phyloP scores from a whole-genome alignment of 2,329 filamentous ascomycete species.

The Pyrenochaeta sp. region DNA sequence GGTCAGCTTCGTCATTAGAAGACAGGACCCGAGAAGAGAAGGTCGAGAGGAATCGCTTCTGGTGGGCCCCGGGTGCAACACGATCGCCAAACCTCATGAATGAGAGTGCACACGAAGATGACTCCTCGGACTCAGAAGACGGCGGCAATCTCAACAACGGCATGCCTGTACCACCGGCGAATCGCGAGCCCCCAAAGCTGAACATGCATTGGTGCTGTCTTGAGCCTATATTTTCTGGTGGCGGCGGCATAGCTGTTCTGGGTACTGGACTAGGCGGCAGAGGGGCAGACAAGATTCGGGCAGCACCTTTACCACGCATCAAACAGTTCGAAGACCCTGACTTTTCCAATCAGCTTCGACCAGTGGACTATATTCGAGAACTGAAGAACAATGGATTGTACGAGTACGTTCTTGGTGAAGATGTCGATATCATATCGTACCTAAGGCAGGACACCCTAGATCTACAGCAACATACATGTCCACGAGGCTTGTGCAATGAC shows the following conservation, averaged over 20 bases:
- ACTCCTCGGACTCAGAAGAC: slow-evolving; percentile 50
- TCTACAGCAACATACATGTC: slow-evolving; percentile 56
- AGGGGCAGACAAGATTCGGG: slow-evolving; percentile 64
- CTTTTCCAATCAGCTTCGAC: slow-evolving; percentile 59
- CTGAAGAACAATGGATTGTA: slow-evolving; percentile 53
- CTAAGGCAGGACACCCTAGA: slow-evolving; percentile 54
- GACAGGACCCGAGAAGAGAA: slow-evolving; percentile 30
- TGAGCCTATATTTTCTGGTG: slow-evolving; percentile 67
- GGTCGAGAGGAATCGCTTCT: slow-evolving; percentile 54
- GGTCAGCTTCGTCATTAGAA: slow-evolving; percentile 35
- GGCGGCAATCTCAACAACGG: slow-evolving; percentile 45
- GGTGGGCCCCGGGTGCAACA: slow-evolving; percentile 67
- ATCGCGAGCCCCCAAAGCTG: slow-evolving; percentile 56
- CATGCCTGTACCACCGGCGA: slow-evolving; percentile 44
- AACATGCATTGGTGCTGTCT: slow-evolving; percentile 69
- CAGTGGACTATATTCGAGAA: slow-evolving; percentile 53
- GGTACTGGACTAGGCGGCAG: slow-evolving; percentile 57
- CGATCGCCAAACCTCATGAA: slow-evolving; percentile 67
- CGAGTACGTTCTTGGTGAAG: slow-evolving; percentile 52
- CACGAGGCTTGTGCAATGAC: slow-evolving; percentile 65
- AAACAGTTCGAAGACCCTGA: slow-evolving; percentile 66
- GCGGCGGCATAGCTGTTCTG: slow-evolving; percentile 66
- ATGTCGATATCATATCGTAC: slow-evolving; percentile 50
- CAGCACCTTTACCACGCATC: slow-evolving; percentile 63
- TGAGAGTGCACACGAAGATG: slow-evolving; percentile 54